Evolutionary conservation across 2,329 filamentous ascomycete genomes (phyloP), one percentile per base, ranked within the genome.

Genomic region (Neonectria faginata): DNA sequence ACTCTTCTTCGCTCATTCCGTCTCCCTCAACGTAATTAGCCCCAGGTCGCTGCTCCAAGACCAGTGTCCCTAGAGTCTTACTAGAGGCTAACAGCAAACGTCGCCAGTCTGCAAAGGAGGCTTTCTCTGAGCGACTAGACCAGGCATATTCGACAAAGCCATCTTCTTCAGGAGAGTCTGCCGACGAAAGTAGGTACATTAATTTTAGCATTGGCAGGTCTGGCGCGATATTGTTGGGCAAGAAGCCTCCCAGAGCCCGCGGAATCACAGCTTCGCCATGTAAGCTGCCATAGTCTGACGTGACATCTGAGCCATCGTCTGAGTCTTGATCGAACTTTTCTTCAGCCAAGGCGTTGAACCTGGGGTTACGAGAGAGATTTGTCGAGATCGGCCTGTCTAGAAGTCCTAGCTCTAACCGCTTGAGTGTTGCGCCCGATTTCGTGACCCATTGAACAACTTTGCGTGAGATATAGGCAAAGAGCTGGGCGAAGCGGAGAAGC

Each of bases 361-460:
- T 8, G 2, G n/a, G 27, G 9, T 36, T 8, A n/a, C 10, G 1
- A 12, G 8, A 8, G 4, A 14, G 2, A 1, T 16, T 0, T 0
- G 10, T 25, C 0, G 51, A 36, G 2, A 62, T 44, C 1, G 70
- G 68, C 2, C 9, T 12, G n/a, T 67, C 60, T 0, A 72, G 10
- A 10, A 72, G 31, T 1, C 65, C 68, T 3, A 72, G 60, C 8
- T 72, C 70, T 1, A 72, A 3, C 0, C 60, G 50, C 3, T 72
- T 47, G 0, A 72, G 54, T 0, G 33, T 60, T 0, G 5, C 0
- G 2, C 29, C 42, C 1, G 66, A 66, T n/a, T 22, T 20, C 0
- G 68, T 60, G 10, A 70, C 8, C 42, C 64, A 72, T 3, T 29
- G 3, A 3, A 41, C 25, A 39, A 65, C 29, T 1, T 10, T 1